A percentile compares a stretch with the other conserved stretches of the same genome.
Conservation (phyloP, 2,329 filamentous ascomycete genomes). For the Endothia cerciana region DNA sequence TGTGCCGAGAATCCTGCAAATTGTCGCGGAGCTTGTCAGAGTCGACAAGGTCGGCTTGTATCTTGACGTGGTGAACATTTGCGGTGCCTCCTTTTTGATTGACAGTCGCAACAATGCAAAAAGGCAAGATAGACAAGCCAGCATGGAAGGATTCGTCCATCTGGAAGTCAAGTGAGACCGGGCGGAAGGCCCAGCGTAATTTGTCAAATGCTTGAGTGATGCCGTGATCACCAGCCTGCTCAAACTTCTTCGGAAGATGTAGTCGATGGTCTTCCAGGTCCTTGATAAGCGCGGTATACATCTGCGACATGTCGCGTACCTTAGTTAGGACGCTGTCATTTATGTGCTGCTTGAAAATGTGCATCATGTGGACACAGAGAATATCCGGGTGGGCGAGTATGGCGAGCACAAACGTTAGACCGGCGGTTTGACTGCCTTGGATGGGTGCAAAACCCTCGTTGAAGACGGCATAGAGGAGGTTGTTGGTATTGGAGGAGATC, state of each 20-base stretch:
- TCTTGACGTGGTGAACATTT: neutral
- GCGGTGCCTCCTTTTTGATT: constrained; percentile 1
- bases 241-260: neutral
- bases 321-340: neutral
- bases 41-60: constrained; percentile 6
- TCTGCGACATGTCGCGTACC: neutral
- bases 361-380: neutral
- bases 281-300: neutral
- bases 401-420: neutral
- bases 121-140: neutral
- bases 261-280: neutral
- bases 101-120: neutral
- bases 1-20: neutral
- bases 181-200: constrained; percentile 3
- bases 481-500: neutral
- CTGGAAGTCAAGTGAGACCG: neutral
- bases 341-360: neutral
- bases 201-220: constrained; percentile 3
- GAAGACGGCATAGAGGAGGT: neutral
- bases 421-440: neutral
- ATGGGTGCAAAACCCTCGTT: neutral
- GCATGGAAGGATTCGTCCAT: neutral
- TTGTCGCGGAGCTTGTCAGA: neutral
- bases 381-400: neutral
- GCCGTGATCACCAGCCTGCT: neutral